Base-by-base conservation (phyloP, 768 basidiomycete species). In the Nidula microcarpa region DNA sequence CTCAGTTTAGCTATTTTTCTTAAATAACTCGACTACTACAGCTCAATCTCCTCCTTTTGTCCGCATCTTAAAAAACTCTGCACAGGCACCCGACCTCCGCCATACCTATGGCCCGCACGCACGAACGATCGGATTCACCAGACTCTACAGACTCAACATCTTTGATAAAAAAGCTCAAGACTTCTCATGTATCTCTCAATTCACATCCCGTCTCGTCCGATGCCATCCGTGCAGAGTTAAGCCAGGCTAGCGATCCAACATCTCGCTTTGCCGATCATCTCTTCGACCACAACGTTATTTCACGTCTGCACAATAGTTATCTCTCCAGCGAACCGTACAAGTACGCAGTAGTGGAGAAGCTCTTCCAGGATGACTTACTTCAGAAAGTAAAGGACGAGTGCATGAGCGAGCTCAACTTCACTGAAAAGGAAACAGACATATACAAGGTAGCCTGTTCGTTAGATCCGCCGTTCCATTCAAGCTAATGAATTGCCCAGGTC, bases 361-460 rank as follows among this genome's bases (percentile, higher is more conserved):
- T 98, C 16, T 89, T 98, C 68, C 85, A 88, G 61, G 87, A 94
- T 59, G 87, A 87, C 6, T 78, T 98, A 30, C 77, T 98, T 33
- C 75, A 77, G 61, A 78, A 79, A 33, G 93, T 93, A 55, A 89
- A 91, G 71, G 87, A 93, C 61, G 93, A 95, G 68, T 91, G 90
- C 60, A 69, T 89, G 52, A 71, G 74, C 49, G 83, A 93, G 62
- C 79, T 95, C 55, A 86, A 77, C 67, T 94, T 95, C 66, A 81
- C 88, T 3, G 87, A 94, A 74, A 98, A 97, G 73, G 91, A 98
- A 77, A 98, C 96, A 2, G 96, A 98, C 65, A 98, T 98, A 59
- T 98, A 98, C 83, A 94, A 91, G 85, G 91, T 89, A 55, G 54
- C 73, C 49, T 47, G 52, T 33, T 45, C 45, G 52, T 47, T 47